phyloP scores from a whole-genome alignment of 2,329 filamentous ascomycete genomes.

The Paecilomyces sp. region DNA sequence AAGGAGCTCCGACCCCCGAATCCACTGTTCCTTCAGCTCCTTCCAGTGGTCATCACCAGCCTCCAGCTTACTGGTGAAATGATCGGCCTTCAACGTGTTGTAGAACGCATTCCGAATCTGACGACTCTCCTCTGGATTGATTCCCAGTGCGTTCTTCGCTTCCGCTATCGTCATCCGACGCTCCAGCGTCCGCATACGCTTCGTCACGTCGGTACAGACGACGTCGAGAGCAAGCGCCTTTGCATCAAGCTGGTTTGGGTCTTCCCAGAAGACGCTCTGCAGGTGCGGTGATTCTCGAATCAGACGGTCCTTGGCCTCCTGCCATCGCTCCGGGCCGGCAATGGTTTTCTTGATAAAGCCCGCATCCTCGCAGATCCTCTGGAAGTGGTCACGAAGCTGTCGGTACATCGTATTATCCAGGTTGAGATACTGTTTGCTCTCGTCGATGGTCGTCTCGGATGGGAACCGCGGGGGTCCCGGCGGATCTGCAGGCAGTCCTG shows the following conservation, averaged over 20 bases:
- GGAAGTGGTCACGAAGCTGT: constrained; percentile 59
- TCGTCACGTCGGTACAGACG: constrained; percentile 75
- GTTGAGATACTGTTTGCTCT: constrained; percentile 63
- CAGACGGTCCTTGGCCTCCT: constrained; percentile 60
- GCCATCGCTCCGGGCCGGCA: constrained; percentile 67
- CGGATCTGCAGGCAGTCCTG: constrained; percentile 59
- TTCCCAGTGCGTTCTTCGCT: constrained; percentile 63
- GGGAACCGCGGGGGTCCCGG: constrained; percentile 66
- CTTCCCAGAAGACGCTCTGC: constrained; percentile 53
- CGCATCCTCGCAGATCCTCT: constrained; percentile 60
- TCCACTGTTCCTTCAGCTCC: constrained; percentile 62
- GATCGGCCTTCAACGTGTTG: constrained; percentile 55
- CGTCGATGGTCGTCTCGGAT: constrained; percentile 74
- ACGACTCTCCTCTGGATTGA: constrained; percentile 62
- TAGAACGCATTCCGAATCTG: constrained; percentile 61
- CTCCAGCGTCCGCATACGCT: constrained; percentile 62
- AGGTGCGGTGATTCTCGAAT: constrained; percentile 60
- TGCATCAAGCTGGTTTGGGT: constrained; percentile 51
- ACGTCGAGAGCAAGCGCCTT: constrained; percentile 68
- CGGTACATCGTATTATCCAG: constrained; percentile 60
- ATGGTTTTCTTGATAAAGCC: constrained; percentile 68
- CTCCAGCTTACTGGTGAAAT: constrained; percentile 67
- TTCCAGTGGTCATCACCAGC: constrained; percentile 65
- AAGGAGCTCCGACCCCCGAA: constrained; percentile 50
- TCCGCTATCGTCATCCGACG: constrained; percentile 65